Evolutionary conservation across 257 asterid species (phyloP), one percentile per base, ranked within the genome.

Genomic region (Cinchona pubescens): DNA sequence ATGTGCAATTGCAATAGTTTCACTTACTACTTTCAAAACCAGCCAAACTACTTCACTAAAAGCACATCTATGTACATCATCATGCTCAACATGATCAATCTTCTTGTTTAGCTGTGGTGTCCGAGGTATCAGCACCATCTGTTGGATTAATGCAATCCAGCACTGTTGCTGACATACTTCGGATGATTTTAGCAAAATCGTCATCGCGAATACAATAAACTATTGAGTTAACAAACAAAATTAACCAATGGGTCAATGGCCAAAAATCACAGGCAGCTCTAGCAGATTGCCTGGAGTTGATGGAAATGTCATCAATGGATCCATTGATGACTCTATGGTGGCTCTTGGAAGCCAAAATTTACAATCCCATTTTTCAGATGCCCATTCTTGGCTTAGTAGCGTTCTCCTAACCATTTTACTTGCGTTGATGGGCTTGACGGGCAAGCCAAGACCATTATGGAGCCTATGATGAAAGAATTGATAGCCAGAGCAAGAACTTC

Each of bases 291-390:
- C 12, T 77, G 30, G 78, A 77, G 71, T 51, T 83, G 63, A 58
- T 83, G 86, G 84, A 83, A 63, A 29, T 80, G n/a, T n/a, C n/a
- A 19, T 80, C 86, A 12, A 45, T 58, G 68, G 86, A 80, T 35
- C 49, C 78, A 60, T 37, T 83, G 0, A 30, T 68, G 82, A 83
- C 61, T 83, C 86, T 32, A 74, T 83, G 78, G 8, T 74, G 46
- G 70, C 63, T 38, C 73, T 77, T 5, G 71, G 69, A 40, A n/a
- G 64, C 40, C 45, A 59, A 18, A 40, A 83, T 7, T 40, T 51
- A 69, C 32, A 21, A 5, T 68, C 73, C 38, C 72, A 77, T 3
- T 76, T n/a, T n/a, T n/a, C 74, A 4, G 80, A 79, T 21, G 61
- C 49, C 75, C 83, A 76, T 63, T 25, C 83, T 0, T 83, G 83